Evolutionary conservation across 768 basidiomycete species (phyloP), one percentile per base, ranked within the genome.

Genomic region (Termitomyces sp.): DNA sequence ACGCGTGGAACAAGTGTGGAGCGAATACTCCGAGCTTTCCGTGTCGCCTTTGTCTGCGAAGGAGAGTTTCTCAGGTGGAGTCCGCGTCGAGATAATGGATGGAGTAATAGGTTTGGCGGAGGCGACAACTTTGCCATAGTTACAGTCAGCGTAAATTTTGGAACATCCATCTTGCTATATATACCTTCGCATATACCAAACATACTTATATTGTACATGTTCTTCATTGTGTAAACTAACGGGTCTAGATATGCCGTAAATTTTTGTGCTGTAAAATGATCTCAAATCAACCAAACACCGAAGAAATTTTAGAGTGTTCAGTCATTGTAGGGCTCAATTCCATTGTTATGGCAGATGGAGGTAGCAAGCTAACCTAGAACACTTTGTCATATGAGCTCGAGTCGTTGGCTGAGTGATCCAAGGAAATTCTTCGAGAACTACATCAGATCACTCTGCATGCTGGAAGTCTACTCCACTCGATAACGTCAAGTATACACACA

Each of bases 31-130:
- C 31, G 81, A 83, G 32, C 78, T 88, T 42, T 76, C 79, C 61
- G 89, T 94, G 12, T 87, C 90, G 1, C 91, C 92, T 32, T 76
- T 94, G 15, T 81, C 84, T 5, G 86, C 86, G 8, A 77, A 80
- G 43, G 91, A 92, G 73, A 94, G 91, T 68, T 73, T 78, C 62
- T 84, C 79, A 17, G 79, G 82, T 62, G 92, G 92, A 25, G 82
- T 84, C 45, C 78, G 85, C 10, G 69, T 91, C 5, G 92, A 94
- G 71, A 66, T 75, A 8, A 66, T 91, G 4, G 81, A 83, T 15
- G 70, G 75, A 32, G 79, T 93, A 46, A 73, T 73, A 5, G 90
- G 89, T 12, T 72, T 93, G 64, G 73, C 67, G 55, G 74, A 76
- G 54, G 74, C 79, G 15, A 61, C 60, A 12, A 31, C 38, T 36